Evolutionary conservation across 2,329 filamentous ascomycete species (phyloP).

Genomic region (Cladosporium sp.): DNA sequence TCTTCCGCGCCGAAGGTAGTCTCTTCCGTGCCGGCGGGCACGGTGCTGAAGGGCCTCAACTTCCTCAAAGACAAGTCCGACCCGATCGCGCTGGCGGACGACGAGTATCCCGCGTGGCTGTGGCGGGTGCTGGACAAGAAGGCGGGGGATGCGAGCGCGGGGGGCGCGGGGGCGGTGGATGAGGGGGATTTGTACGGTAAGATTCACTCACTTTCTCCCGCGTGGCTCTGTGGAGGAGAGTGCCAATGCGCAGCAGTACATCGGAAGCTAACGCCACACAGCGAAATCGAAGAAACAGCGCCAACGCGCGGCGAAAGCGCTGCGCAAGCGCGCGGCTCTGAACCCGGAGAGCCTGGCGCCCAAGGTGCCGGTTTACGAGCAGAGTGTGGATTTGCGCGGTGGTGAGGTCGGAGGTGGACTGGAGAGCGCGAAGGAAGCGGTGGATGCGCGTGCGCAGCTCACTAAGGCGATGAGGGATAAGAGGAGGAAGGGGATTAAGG

Average conservation of each 20-base stretch:
- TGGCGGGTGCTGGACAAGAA: constrained; percentile 65
- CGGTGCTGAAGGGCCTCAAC: constrained; percentile 68
- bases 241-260: not conserved
- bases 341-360: constrained; percentile 60
- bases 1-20: constrained; percentile 28
- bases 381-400: constrained; percentile 68
- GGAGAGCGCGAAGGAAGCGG: constrained; percentile 43
- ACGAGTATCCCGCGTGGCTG: constrained; percentile 76
- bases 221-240: too few species aligned
- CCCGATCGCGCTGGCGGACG: constrained; percentile 68
- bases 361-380: constrained; percentile 70
- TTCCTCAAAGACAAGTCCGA: constrained; percentile 70
- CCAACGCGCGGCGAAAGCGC: constrained; percentile 64
- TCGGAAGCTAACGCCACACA: constrained; percentile 34
- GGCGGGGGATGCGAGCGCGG: constrained; percentile 48
- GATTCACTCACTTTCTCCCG: constrained; percentile 33
- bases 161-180: constrained; percentile 51
- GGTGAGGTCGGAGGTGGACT: constrained; percentile 46
- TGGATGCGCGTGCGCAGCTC: constrained; percentile 56
- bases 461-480: constrained; percentile 70
- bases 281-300: constrained; percentile 84
- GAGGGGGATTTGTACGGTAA: constrained; percentile 76
- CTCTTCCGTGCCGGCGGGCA: constrained; percentile 60
- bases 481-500: constrained; percentile 74
- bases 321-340: constrained; percentile 58